A percentile compares a stretch with the other conserved stretches of the same genome.
Conservation (phyloP, 164 flowering plant species). For the Stephania japonica region DNA sequence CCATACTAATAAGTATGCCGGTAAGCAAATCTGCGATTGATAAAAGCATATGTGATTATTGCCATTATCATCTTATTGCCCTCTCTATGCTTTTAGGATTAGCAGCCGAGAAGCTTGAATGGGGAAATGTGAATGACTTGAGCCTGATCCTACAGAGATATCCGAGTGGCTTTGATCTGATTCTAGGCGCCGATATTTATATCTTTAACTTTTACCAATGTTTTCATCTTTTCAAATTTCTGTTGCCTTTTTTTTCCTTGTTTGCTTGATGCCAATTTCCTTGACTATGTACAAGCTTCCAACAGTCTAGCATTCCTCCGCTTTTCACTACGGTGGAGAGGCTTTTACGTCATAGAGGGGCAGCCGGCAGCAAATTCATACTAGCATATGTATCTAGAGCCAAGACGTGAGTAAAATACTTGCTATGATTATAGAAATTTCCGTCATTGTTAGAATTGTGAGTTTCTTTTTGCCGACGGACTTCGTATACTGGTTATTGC, state of each 20-base stretch:
- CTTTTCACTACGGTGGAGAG: conserved; percentile 69
- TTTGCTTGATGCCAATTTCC: conserved; percentile 21
- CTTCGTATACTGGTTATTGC: background rate
- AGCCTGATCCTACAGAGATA: conserved; percentile 39
- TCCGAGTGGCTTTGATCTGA: conserved; percentile 72
- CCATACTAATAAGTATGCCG: conserved; percentile 30
- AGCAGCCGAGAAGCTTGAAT: conserved; percentile 72
- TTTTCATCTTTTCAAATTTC: background rate
- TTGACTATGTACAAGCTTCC: conserved; percentile 75
- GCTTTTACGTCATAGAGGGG: conserved; percentile 40
- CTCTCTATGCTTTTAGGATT: conserved; percentile 31
- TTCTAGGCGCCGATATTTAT: conserved; percentile 98
- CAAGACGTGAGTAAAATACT: conserved; percentile 47
- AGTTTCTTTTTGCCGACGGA: background rate
- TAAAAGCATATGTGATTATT: background rate
- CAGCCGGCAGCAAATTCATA: conserved; percentile 57
- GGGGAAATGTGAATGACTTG: conserved; percentile 73
- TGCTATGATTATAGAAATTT: background rate
- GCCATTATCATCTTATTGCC: conserved; percentile 9
- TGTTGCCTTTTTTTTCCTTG: background rate
- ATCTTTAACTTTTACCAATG: conserved; percentile 45
- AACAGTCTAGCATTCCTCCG: conserved; percentile 69
- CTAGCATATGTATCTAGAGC: conserved; percentile 80
- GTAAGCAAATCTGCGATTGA: conserved; percentile 33
- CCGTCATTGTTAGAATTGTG: background rate